Conservation (phyloP, 2,329 filamentous ascomycete genomes). For the Arthrocladium fulminans region DNA sequence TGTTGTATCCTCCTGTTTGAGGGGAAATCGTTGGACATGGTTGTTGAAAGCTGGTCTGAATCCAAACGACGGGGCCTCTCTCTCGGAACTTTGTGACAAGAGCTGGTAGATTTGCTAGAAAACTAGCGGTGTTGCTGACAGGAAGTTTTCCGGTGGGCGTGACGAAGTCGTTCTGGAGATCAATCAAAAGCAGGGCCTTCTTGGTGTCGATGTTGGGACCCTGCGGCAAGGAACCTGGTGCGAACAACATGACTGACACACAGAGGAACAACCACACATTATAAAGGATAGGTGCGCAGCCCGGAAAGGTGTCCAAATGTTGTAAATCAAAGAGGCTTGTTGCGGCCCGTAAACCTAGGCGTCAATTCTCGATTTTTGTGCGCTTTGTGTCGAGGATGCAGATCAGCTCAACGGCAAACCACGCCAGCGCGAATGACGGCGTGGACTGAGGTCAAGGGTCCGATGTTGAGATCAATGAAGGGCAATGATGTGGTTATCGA, state of each 20-base stretch:
- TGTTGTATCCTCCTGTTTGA: constrained; percentile 39
- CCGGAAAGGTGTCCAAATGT: neutral
- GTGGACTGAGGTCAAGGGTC: no score
- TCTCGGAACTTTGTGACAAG: constrained; percentile 66
- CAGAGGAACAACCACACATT: neutral
- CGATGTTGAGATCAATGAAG: no score
- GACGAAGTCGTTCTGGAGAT: constrained; percentile 86
- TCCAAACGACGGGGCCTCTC: constrained; percentile 70
- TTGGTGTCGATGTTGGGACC: constrained; percentile 47
- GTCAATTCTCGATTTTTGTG: no score
- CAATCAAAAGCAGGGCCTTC: constrained; percentile 70
- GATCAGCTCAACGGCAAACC: no score
- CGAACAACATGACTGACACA: constrained; percentile 17
- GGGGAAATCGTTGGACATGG: constrained; percentile 48
- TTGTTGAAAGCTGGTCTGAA: constrained; percentile 64
- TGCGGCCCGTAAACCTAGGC: no score
- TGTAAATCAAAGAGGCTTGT: neutral
- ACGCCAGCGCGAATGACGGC: no score
- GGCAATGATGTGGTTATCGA: neutral
- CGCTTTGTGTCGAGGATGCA: no score
- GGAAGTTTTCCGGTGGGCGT: constrained; percentile 55
- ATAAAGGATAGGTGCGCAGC: neutral
- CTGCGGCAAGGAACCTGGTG: constrained; percentile 19
- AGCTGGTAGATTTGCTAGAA: constrained; percentile 56
- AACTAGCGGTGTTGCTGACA: constrained; percentile 54